Base-by-base conservation (phyloP, 768 basidiomycete genomes). In the Serendipita sp. region DNA sequence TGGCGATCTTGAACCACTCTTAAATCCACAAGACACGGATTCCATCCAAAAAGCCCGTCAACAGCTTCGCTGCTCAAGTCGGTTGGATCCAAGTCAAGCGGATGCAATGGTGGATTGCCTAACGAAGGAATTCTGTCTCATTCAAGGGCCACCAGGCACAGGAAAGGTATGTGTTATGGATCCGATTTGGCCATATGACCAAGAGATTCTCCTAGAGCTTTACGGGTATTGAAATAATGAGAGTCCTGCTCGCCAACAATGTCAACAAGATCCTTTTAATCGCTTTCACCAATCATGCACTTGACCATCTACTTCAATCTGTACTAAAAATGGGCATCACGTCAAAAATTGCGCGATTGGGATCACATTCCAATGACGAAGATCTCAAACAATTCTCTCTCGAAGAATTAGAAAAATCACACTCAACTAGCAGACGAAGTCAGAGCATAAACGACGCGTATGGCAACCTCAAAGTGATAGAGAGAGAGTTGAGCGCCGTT, bases 61-160 rank as follows among this genome's bases (percentile, higher is more conserved):
- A 18, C 74, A 76, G 45, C 71, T 88, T n/a, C 72, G 66, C 48
- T 65, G 68, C 16, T 29, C 50, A 18, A 87, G 83, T 68, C 74
- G 78, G 3, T 75, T 91, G 33, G 88, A 91, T 67, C 75, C 79
- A 0, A 86, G 84, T 70, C 88, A 91, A 69, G 83, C 79, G 0
- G 83, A 87, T 63, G 83, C 88, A 0, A 74, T 90, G 2, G 70
- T 91, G 2, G 80, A 83, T 64, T 75, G 81, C 0, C 70, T 89
- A 40, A 79, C 77, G 0, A 72, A 81, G 58, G 84, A 88, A 67
- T 70, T 89, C 0, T 75, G 80, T 0, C 72, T 90, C 55, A 85
- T 91, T 44, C 87, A 90, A 73, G 88, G 88, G 45, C 87, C 87
- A 31, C 88, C 87, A 1, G 88, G 87, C 0, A 88, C 87, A 0